Base-by-base conservation (phyloP, 768 basidiomycete species). In the Mycena floridula region DNA sequence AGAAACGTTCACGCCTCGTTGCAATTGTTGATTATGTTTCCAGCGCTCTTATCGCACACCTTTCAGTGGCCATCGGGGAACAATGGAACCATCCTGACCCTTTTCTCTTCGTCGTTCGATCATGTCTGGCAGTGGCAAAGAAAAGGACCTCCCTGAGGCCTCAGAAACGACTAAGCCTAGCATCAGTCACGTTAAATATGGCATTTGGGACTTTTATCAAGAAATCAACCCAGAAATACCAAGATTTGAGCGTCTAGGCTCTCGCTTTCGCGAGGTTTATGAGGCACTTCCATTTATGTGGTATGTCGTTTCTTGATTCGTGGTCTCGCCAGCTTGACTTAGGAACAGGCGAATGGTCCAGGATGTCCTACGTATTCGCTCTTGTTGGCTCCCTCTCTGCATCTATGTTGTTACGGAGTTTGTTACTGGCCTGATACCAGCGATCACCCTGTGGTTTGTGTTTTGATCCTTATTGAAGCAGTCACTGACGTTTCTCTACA, bases 271-370 rank as follows among this genome's bases (percentile, higher is more conserved):
- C 9, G 28, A 32, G 28, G 11, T 9, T 32, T 9, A 32, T 9
- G 28, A 32, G 16, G 9, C 11, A 32, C 28, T 32, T 32, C 28
- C 28, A 9, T 32, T 32, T 16, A 9, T 32, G 9, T 32, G 9
- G 28, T 16, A 32, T 9, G 16, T 32, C 11, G 9, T 9, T n/a
- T n/a, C n/a, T n/a, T n/a, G n/a, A n/a, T n/a, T n/a, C n/a, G n/a
- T n/a, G n/a, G n/a, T n/a, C n/a, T n/a, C n/a, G n/a, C n/a, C n/a
- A n/a, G n/a, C n/a, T n/a, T n/a, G n/a, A n/a, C n/a, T n/a, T n/a
- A n/a, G n/a, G n/a, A n/a, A n/a, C n/a, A n/a, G 76, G 74, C 69
- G 70, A 24, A 86, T 88, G 79, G 47, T 85, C 47, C 71, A 67
- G 47, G 83, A 86, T 48, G 66, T 89, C 40, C 66, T 66, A 4